Evolutionary conservation across 305 asterid genomes (phyloP), one percentile per base, ranked within the genome.

Genomic region (Ajuga reptans): DNA sequence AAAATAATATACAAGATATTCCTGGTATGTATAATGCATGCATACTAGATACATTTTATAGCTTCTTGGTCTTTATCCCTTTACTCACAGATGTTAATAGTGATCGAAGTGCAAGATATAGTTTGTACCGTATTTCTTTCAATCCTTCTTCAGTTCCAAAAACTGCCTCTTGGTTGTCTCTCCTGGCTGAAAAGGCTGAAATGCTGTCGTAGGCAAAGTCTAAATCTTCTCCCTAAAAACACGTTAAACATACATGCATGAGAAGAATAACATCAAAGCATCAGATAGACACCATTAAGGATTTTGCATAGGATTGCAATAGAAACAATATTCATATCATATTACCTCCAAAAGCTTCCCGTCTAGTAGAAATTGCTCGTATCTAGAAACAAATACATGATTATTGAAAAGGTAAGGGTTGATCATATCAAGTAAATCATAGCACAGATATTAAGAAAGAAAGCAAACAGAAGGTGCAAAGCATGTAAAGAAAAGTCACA

Each of bases 141-240:
- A 93, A 70, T 69, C 99, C 97, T 87, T 93, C 99, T 80, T 90
- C 99, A 72, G 94, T 83, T 74, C 99, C 99, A 75, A 93, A 93
- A 75, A 90, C 96, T 12, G 99, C 99, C 80, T 89, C 99, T 73
- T 93, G 99, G 85, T 87, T 89, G 88, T 86, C 96, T 75, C 95
- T 89, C 81, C 99, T 81, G 62, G 92, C 80, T 68, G 99, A 93
- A 80, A 93, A 93, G 81, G 99, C 96, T 64, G 97, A 93, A 83
- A 90, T 93, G 86, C 97, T 89, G 69, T 89, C 97, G 77, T 84
- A 90, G 75, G 99, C 99, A 76, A 86, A 90, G 83, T 93, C 97
- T 69, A 93, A 84, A 80, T 93, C 99, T 80, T 90, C 97, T 66
- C 99, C 99, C 99, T 93, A 70, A 59, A 53, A 75, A 75, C 71